Conservation (phyloP, 2,329 filamentous ascomycete species). For the Curvularia eragrostidis region DNA sequence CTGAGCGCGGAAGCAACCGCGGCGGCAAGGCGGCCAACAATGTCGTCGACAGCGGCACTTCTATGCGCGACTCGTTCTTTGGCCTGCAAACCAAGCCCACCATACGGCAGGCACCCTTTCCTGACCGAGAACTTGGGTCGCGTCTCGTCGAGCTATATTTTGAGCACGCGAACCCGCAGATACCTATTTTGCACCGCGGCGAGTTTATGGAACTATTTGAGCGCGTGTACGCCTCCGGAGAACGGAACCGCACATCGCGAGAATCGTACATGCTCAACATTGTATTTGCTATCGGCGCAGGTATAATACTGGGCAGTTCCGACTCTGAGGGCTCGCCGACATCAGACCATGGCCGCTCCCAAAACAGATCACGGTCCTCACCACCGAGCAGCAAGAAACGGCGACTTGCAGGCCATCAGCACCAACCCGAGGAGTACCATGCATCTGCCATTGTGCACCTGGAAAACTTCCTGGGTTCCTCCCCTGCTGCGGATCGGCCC, state of each 20-base stretch:
- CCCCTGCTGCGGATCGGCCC: slow-evolving; percentile 61
- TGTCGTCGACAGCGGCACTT: slow-evolving; percentile 68
- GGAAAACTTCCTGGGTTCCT: slow-evolving; percentile 79
- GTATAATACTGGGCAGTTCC: slow-evolving; percentile 77
- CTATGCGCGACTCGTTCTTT: slow-evolving; percentile 95
- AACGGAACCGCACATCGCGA: slow-evolving; percentile 71
- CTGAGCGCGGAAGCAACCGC: slow-evolving; percentile 68
- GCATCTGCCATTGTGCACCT: slow-evolving; percentile 92
- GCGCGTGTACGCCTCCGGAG: slow-evolving; percentile 74
- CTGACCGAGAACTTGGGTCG: slow-evolving; percentile 74
- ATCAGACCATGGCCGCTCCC: slow-evolving; percentile 39
- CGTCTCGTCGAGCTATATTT: slow-evolving; percentile 86
- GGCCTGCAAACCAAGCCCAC: slow-evolving; percentile 91
- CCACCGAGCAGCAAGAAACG: slow-evolving; percentile 48
- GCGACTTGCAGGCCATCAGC: slow-evolving; percentile 61
- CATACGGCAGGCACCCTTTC: slow-evolving; percentile 85
- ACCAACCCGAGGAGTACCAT: slow-evolving; percentile 93
- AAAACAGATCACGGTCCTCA: slow-evolving; percentile 38
- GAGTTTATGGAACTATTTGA: slow-evolving; percentile 92
- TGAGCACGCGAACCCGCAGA: slow-evolving; percentile 94
- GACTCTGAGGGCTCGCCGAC: slow-evolving; percentile 45
- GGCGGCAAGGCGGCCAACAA: slow-evolving; percentile 61
- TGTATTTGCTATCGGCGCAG: slow-evolving; percentile 93
- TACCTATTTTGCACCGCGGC: slow-evolving; percentile 85
- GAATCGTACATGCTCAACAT: slow-evolving; percentile 97